Conservation (phyloP, 2,329 filamentous ascomycete genomes). For the Bipolaris sorokiniana region DNA sequence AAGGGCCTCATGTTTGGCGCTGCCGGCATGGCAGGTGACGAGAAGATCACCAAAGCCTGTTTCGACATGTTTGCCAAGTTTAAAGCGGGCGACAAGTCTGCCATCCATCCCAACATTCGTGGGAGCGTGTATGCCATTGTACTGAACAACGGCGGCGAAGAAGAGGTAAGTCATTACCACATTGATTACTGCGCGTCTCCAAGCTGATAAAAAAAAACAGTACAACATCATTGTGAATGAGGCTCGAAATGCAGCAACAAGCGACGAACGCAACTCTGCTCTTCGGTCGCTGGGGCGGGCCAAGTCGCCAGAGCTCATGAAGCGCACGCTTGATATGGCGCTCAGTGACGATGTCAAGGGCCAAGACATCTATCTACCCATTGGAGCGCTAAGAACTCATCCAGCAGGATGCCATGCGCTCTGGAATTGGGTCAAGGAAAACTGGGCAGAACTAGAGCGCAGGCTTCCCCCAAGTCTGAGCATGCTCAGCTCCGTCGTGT, state of each 20-base stretch:
- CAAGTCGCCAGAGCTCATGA: conserved; percentile 77
- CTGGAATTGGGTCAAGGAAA: conserved; percentile 81
- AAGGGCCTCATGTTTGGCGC: conserved; percentile 88
- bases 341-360: conserved; percentile 85
- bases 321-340: conserved; percentile 77
- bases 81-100: conserved; percentile 75
- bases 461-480: conserved; percentile 84
- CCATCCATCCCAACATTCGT: conserved; percentile 90
- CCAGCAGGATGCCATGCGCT: conserved; percentile 78
- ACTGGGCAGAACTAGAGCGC: conserved; percentile 85
- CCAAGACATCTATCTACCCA: conserved; percentile 91
- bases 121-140: conserved; percentile 85
- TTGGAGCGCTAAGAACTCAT: conserved; percentile 78
- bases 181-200: neutral
- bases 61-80: conserved; percentile 92
- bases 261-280: conserved; percentile 90
- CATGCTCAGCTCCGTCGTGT: conserved; percentile 84
- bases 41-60: conserved; percentile 76
- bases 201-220: conserved; percentile 47
- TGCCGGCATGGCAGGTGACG: conserved; percentile 80
- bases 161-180: conserved; percentile 64
- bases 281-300: conserved; percentile 82
- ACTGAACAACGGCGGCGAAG: conserved; percentile 81
- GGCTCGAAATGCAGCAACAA: conserved; percentile 75
- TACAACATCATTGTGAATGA: conserved; percentile 79